Percentiles rank a stretch among this genome's conserved stretches.
Conservation (phyloP, 2,329 filamentous ascomycete species). For the Phialophora verrucosa region DNA sequence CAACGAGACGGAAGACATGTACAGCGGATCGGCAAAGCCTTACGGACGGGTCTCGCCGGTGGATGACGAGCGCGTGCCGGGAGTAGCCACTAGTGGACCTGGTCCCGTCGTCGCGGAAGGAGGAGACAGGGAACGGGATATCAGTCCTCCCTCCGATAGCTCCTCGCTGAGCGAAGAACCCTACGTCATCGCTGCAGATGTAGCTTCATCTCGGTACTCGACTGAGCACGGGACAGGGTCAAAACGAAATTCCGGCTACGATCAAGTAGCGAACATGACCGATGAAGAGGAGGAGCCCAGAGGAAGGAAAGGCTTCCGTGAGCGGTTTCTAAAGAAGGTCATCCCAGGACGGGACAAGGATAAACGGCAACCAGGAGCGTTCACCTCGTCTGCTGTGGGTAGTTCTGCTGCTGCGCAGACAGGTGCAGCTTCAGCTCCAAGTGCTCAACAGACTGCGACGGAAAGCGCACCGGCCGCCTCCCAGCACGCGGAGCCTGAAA, state of each 20-base stretch:
- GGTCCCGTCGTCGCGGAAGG: neutral
- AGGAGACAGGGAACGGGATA: constrained; percentile 19
- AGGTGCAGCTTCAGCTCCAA: neutral
- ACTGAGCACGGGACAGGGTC: constrained; percentile 24
- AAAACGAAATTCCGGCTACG: constrained; percentile 29
- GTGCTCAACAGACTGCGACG: neutral
- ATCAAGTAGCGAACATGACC: constrained; percentile 21
- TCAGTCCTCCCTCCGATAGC: constrained; percentile 37
- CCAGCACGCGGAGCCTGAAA: neutral
- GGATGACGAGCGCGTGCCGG: constrained; percentile 12
- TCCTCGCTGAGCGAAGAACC: constrained; percentile 31
- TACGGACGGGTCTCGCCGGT: constrained; percentile 27
- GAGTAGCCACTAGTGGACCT: neutral
- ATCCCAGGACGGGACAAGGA: constrained; percentile 34
- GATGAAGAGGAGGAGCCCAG: constrained; percentile 33
- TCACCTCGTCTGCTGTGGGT: constrained; percentile 14
- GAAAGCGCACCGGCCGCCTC: neutral
- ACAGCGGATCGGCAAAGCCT: constrained; percentile 31
- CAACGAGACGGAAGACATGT: constrained; percentile 39
- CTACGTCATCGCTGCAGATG: constrained; percentile 34
- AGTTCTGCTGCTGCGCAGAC: constrained; percentile 20
- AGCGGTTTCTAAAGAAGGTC: constrained; percentile 35
- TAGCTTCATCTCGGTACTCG: constrained; percentile 34
- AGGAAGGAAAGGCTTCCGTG: constrained; percentile 36
- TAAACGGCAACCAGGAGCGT: constrained; percentile 21